phyloP scores from a whole-genome alignment of 768 basidiomycete species.

The Guyanaporus albipodus region DNA sequence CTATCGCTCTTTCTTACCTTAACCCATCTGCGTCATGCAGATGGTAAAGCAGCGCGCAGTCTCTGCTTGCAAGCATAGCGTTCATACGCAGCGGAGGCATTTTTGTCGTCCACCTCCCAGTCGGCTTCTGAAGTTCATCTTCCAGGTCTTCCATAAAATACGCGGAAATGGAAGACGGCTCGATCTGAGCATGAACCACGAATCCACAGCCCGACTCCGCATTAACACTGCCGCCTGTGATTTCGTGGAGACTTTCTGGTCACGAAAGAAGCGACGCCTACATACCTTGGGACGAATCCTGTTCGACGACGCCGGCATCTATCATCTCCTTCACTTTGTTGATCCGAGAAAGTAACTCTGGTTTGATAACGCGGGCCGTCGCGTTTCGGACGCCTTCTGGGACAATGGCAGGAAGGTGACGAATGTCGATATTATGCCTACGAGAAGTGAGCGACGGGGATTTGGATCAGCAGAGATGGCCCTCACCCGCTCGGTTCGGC shows the following conservation, averaged over 20 bases:
- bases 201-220: slow-evolving; percentile 58
- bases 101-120: slow-evolving; percentile 58
- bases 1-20: slow-evolving; percentile 43
- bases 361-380: slow-evolving; percentile 54
- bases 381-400: slow-evolving; percentile 52
- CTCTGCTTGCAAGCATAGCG: slow-evolving; percentile 69
- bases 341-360: slow-evolving; percentile 57
- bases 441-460: neutral
- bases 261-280: neutral
- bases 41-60: slow-evolving; percentile 75
- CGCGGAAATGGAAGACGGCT: slow-evolving; percentile 49
- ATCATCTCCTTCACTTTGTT: slow-evolving; percentile 58
- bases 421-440: slow-evolving; percentile 60
- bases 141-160: slow-evolving; percentile 65
- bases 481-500: slow-evolving; percentile 59
- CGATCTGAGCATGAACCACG: slow-evolving; percentile 59
- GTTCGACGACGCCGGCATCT: slow-evolving; percentile 59
- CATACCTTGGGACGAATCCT: slow-evolving; percentile 40
- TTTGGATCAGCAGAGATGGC: neutral
- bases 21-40: slow-evolving; percentile 64
- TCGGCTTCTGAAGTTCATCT: slow-evolving; percentile 68
- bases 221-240: slow-evolving; percentile 42
- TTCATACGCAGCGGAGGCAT: slow-evolving; percentile 56
- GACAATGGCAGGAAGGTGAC: slow-evolving; percentile 62
- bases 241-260: neutral